Evolutionary conservation across 225 moss, liverwort and hornwort genomes (phyloP), one percentile per base, ranked within the genome.

Genomic region (Rhytidiadelphus loreus): DNA sequence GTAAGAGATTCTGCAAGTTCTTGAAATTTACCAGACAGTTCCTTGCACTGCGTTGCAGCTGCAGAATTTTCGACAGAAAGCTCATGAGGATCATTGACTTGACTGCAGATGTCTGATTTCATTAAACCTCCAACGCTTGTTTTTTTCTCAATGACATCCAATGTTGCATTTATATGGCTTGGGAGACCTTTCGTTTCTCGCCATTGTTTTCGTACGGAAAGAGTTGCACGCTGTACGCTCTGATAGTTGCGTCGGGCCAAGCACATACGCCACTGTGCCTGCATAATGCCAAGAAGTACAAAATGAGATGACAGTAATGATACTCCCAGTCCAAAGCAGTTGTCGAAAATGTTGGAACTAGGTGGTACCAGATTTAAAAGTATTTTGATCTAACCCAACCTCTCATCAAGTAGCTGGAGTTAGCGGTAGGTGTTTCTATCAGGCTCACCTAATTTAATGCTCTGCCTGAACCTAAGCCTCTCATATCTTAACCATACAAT

Each of bases 221-320:
- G 74, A 88, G 83, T 75, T 76, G 80, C 87, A 83, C 83, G 87
- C 46, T 71, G 88, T 50, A 92, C 28, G 46, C 63, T 91, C 72
- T 65, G 91, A 53, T 91, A 92, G 25, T 48, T 78, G 43, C 75
- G 68, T 86, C 89, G 87, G 32, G 87, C 85, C 80, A 83, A 85
- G 76, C 29, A 90, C 92, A 91, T 94, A 50, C 94, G 92, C 92
- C 90, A 91, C 80, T 89, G 90, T 85, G 94, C 89, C 92, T 94
- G 89, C 50, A 87, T 33, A 65, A 73, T 61, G 28, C 12, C 73
- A 80, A 44, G 61, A 72, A 90, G 79, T 44, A 43, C 68, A 74
- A 68, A 33, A 56, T 90, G 60, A 68, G 55, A 74, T 83, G 44
- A 80, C 69, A 86, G 64, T 44, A 28, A 44, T 15, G 66, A 87